A percentile compares a stretch with the other conserved stretches of the same genome.
Conservation (phyloP, 1,284 basidiomycete species). For the Mrakiaceae sp. region DNA sequence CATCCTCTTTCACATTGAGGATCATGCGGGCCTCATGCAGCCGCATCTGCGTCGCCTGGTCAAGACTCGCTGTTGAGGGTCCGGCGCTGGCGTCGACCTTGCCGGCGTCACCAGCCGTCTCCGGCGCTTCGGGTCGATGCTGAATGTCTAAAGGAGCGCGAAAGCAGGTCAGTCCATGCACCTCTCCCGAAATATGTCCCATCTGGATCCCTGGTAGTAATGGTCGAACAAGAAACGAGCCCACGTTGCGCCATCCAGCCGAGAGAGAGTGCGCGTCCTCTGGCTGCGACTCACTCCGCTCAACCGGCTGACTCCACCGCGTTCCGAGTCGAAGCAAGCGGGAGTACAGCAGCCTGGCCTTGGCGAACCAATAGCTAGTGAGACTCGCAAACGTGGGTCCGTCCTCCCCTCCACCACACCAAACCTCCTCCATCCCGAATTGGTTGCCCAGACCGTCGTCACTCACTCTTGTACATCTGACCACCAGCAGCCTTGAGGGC, state of each 20-base stretch:
- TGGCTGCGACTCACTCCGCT: neutral
- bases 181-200: too few species aligned
- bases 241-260: too few species aligned
- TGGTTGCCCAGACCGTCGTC: neutral
- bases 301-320: neutral
- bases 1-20: constrained; percentile 74
- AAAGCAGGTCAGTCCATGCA: too few species aligned
- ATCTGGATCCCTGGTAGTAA: too few species aligned
- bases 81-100: constrained; percentile 61
- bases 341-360: neutral
- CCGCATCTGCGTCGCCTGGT: constrained; percentile 81
- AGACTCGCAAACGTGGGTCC: neutral
- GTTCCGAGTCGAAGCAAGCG: neutral
- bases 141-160: constrained; percentile 17
- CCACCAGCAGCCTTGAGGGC: constrained; percentile 80
- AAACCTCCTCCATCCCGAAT: too few species aligned
- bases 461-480: constrained; percentile 86
- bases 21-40: constrained; percentile 91
- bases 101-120: constrained; percentile 49
- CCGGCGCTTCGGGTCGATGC: constrained; percentile 33
- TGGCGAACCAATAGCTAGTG: neutral
- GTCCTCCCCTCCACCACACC: too few species aligned
- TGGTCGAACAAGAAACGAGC: too few species aligned
- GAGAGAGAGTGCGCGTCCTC: too few species aligned
- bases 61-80: constrained; percentile 60